Percentiles rank a stretch among this genome's conserved stretches.
These are phyloP conservation scores for Silene latifolia DNA, from an alignment of 148 eudicot genomes.

Conservation along the genomic window DNA sequence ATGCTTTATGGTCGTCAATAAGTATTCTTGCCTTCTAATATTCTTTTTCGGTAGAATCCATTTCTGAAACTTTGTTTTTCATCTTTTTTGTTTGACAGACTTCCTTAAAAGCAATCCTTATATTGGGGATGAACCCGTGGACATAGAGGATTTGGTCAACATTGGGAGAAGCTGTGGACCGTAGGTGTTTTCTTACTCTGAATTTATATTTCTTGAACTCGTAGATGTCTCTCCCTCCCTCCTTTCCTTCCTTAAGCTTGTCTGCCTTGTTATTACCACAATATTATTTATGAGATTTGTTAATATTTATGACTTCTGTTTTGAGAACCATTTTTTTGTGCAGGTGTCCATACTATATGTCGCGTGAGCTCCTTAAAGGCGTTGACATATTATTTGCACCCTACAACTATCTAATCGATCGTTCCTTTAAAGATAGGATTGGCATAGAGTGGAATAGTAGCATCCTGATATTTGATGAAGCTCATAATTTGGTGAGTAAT, in stretches of 20 bases:
- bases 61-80: conserved; percentile 1
- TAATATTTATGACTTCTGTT: not conserved
- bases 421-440: conserved; percentile 50
- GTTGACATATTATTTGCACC: conserved; percentile 95
- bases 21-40: not conserved
- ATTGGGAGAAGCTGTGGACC: conserved; percentile 90
- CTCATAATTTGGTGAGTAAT: conserved; percentile 85
- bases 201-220: conserved; percentile 2
- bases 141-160: conserved; percentile 92
- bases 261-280: not conserved
- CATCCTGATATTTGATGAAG: conserved; percentile 93
- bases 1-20: too few relatives aligned
- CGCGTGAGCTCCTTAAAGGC: conserved; percentile 84
- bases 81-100: conserved; percentile 36
- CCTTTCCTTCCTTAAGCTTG: not conserved
- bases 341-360: conserved; percentile 93
- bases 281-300: not conserved
- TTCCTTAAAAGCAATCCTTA: conserved; percentile 63
- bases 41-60: not conserved
- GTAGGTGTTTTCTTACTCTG: conserved; percentile 46
- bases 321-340: conserved; percentile 15
- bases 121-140: conserved; percentile 94
- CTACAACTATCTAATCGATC: conserved; percentile 95
- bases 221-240: not conserved
- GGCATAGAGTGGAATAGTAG: conserved; percentile 71